Conservation (phyloP, 1,284 basidiomycete genomes). For the Coniferiporia weirii region DNA sequence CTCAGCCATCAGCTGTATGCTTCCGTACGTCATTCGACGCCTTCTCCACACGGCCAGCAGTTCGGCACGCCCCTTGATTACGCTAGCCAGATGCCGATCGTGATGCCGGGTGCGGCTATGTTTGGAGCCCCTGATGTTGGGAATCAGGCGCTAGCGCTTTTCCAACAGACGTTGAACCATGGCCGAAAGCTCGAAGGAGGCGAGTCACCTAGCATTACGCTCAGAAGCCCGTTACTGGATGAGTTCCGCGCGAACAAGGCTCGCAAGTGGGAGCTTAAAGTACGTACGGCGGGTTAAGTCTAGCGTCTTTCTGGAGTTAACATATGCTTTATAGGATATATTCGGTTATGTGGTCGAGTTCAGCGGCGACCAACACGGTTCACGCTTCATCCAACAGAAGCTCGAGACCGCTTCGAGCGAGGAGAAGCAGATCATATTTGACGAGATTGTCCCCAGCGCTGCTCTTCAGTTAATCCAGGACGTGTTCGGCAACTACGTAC, state of each 20-base stretch:
- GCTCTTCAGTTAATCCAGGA: conserved; percentile 83
- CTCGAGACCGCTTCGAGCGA: conserved; percentile 72
- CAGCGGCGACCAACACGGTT: conserved; percentile 90
- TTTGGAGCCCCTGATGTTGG: conserved; percentile 34
- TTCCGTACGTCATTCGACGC: conserved; percentile 34
- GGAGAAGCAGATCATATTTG: conserved; percentile 80
- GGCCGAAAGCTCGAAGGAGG: conserved; percentile 36
- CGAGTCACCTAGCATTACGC: conserved; percentile 22
- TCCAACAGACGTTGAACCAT: conserved; percentile 36
- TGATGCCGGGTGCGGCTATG: conserved; percentile 37
- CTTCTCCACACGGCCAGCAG: conserved; percentile 32
- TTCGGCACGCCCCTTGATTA: conserved; percentile 45
- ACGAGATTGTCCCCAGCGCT: conserved; percentile 81
- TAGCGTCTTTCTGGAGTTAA: conserved; percentile 20
- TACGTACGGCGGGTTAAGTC: conserved; percentile 30
- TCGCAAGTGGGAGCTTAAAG: conserved; percentile 76
- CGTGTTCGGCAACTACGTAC: conserved; percentile 95
- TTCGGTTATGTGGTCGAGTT: conserved; percentile 88
- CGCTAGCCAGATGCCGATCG: conserved; percentile 39
- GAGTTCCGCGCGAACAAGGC: conserved; percentile 82
- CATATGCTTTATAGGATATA: conserved; percentile 60
- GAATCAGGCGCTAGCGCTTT: conserved; percentile 33
- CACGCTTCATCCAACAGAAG: conserved; percentile 86
- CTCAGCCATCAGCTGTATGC: conserved; percentile 37
- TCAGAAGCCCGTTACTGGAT: conserved; percentile 67